Conservation (phyloP, 2,329 filamentous ascomycete species). For the Aureobasidium sp. region DNA sequence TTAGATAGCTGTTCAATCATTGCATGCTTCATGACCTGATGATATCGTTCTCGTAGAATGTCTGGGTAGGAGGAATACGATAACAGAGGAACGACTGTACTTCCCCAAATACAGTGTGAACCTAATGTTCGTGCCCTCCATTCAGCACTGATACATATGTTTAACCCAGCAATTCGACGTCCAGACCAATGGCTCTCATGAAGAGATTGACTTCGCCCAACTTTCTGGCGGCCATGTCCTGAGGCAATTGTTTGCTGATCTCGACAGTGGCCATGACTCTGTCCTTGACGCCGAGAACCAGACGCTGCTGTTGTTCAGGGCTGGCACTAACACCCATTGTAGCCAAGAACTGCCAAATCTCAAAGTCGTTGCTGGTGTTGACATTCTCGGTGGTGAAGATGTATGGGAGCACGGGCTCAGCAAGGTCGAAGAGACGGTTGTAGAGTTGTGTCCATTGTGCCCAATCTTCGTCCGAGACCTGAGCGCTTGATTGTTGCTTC, state of each 20-base stretch:
- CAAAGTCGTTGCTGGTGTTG: slow-evolving; percentile 68
- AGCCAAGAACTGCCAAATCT: slow-evolving; percentile 96
- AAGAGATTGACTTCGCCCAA: slow-evolving; percentile 93
- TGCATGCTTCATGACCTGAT: neutral
- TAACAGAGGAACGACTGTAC: neutral
- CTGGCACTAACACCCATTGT: slow-evolving; percentile 89
- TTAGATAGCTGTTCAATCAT: neutral
- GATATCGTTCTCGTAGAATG: neutral
- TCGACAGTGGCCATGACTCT: slow-evolving; percentile 92
- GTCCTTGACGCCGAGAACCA: slow-evolving; percentile 95
- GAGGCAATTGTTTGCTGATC: slow-evolving; percentile 79
- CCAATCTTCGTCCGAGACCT: slow-evolving; percentile 64
- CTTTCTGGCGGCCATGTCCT: slow-evolving; percentile 74
- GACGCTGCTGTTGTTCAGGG: slow-evolving; percentile 86
- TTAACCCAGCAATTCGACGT: slow-evolving; percentile 70
- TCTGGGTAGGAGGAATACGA: no score
- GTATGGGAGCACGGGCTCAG: slow-evolving; percentile 74
- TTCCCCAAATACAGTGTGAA: neutral
- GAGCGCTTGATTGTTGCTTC: slow-evolving; percentile 64
- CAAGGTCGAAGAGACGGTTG: slow-evolving; percentile 73
- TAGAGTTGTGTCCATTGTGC: slow-evolving; percentile 77
- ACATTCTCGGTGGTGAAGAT: slow-evolving; percentile 91
- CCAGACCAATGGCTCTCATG: slow-evolving; percentile 97
- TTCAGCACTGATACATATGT: neutral
- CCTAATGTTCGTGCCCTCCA: neutral